These are phyloP conservation scores for Pseudocercospora vitis DNA, from an alignment of 2,329 filamentous ascomycete genomes.

Conservation along the genomic window DNA sequence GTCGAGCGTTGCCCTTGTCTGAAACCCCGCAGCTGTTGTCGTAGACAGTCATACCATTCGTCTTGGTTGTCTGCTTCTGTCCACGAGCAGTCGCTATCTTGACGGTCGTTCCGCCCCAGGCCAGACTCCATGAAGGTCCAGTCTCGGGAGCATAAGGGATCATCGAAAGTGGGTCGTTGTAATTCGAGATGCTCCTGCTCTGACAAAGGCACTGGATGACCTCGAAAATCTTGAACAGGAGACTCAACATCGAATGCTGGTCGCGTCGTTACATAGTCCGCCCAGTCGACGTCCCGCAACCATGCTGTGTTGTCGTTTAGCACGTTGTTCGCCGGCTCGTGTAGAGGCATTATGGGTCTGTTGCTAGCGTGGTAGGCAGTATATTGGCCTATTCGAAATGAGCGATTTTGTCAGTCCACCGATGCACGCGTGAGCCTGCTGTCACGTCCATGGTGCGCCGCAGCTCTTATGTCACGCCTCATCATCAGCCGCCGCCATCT, in stretches of 20 bases:
- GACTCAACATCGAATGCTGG: neutral
- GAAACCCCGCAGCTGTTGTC: slow-evolving; percentile 14
- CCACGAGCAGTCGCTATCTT: slow-evolving; percentile 19
- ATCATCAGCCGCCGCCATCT: slow-evolving; percentile 3
- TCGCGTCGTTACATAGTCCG: neutral
- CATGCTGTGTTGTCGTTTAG: neutral
- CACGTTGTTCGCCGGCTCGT: neutral
- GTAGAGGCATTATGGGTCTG: neutral
- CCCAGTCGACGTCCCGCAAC: neutral
- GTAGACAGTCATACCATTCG: slow-evolving; percentile 13
- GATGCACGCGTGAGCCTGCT: too few relatives aligned
- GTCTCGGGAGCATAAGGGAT: neutral
- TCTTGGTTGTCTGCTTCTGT: slow-evolving; percentile 17
- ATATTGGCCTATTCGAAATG: neutral
- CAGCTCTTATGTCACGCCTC: neutral
- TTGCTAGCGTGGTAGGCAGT: too few relatives aligned
- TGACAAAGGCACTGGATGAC: neutral
- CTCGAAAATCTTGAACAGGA: neutral
- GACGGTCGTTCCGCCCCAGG: neutral
- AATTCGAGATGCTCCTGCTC: neutral
- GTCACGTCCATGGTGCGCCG: too few relatives aligned
- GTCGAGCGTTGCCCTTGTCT: slow-evolving; percentile 10
- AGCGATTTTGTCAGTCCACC: too few relatives aligned
- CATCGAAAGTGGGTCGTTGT: neutral
- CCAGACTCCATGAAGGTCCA: neutral